Evolutionary conservation across 129 eudicot genomes (phyloP).

Genomic region (Arctium lappa): DNA sequence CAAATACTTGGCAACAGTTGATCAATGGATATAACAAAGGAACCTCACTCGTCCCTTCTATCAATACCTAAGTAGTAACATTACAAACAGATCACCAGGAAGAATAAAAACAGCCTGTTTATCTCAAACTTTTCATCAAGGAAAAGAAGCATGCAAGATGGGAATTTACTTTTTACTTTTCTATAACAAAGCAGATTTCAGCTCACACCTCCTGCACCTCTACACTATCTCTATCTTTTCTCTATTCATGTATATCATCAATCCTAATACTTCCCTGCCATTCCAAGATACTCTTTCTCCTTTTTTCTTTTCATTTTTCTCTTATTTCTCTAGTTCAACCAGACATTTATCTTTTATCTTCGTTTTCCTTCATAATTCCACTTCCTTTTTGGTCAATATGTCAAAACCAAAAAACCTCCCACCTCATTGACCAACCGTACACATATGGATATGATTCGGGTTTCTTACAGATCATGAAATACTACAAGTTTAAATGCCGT

Average conservation of each 20-base stretch:
- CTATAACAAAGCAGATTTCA: not conserved
- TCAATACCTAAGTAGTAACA: not conserved
- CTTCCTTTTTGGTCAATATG: not conserved
- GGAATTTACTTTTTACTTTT: slow-evolving; percentile 7
- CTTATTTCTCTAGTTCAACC: not conserved
- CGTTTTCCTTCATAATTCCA: not conserved
- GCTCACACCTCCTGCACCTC: slow-evolving; percentile 5
- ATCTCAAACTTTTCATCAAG: slow-evolving; percentile 9
- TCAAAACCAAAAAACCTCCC: not conserved
- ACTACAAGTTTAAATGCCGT: not conserved
- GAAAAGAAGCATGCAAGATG: slow-evolving; percentile 10
- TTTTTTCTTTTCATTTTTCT: not conserved
- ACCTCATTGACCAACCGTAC: not conserved
- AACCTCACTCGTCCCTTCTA: not conserved
- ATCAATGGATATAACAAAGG: not conserved
- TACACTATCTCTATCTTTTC: slow-evolving; percentile 10
- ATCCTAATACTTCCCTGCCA: not conserved
- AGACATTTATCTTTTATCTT: not conserved
- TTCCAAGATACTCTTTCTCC: not conserved
- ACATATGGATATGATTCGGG: slow-evolving; percentile 7
- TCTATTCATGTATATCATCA: slow-evolving; percentile 2
- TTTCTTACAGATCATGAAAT: slow-evolving; percentile 9
- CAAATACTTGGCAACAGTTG: not conserved
- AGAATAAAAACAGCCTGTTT: slow-evolving; percentile 23
- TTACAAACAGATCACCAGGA: slow-evolving; percentile 28